Conservation (phyloP, 78 protist species). For the Planoprotostelium fungivorum region DNA sequence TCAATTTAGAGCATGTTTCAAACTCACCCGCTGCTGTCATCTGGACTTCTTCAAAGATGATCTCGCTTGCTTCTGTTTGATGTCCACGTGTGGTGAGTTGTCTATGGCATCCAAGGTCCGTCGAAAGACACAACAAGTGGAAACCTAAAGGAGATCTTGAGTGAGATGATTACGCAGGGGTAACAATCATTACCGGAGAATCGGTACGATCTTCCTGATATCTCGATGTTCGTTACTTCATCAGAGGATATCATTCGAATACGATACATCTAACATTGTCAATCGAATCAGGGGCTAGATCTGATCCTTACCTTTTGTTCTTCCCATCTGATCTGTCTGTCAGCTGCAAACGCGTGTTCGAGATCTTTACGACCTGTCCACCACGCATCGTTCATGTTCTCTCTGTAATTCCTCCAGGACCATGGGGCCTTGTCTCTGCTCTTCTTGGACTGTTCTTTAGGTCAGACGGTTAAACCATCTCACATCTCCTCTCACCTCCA, state of each 20-base stretch:
- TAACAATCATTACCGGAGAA: not conserved
- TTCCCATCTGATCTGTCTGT: not conserved
- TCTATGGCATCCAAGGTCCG: not conserved
- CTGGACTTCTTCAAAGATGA: not conserved
- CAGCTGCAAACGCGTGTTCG: no score
- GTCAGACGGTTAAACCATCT: no score
- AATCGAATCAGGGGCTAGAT: not conserved
- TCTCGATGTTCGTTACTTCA: not conserved
- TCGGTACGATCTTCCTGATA: not conserved
- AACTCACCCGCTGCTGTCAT: not conserved
- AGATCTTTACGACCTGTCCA: no score
- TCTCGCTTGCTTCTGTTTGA: not conserved
- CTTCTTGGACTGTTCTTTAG: not conserved
- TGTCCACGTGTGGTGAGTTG: not conserved
- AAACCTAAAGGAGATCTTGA: no score
- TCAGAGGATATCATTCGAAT: not conserved
- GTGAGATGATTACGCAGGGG: no score
- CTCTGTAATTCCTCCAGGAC: not conserved
- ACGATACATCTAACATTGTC: not conserved
- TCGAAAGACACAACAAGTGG: not conserved
- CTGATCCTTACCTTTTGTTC: not conserved
- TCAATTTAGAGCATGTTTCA: not conserved
- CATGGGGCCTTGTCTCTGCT: not conserved
- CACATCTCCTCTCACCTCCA: no score
- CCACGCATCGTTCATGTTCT: not conserved